Base-by-base conservation (phyloP, 345 rosid genomes). In the Eucalyptus shirleyi region DNA sequence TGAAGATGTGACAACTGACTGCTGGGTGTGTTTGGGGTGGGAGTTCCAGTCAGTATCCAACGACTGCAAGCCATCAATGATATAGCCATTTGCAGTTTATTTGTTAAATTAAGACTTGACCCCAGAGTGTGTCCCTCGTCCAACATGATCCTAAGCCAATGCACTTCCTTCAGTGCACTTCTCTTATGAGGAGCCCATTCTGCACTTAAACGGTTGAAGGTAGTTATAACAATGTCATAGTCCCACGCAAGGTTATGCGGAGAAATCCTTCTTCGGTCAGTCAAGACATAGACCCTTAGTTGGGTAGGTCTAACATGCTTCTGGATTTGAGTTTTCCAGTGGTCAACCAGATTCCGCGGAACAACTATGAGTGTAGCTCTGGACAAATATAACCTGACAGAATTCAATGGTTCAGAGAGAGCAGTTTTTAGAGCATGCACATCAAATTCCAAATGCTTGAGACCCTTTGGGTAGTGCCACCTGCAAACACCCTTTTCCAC, bases 71-170 rank as follows among this genome's bases (percentile, higher is more conserved):
- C 97, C 30, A 88, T 91, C 93, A 97, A 91, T 86, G 99, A 97
- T 93, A 97, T 92, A 89, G 98, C 98, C 99, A 98, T 95, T 91
- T 98, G 99, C 91, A 98, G 93, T 90, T 97, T 98, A 91, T 97
- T 98, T 87, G 99, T 97, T 96, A 97, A 92, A 93, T 89, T 95
- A 88, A 98, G 93, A 93, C 99, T 97, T 88, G 98, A 96, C 88
- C 99, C 99, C 90, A 98, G 98, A 89, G 99, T 98, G 93, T 98
- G 99, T 88, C 99, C 99, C 93, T 98, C 99, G 91, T 98, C 99
- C 93, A 98, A 89, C 86, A 98, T 95, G 92, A 97, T 91, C 93
- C 99, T 95, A 87, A 95, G 97, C 99, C 99, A 98, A 94, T 98
- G 99, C 87, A 98, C 98, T 91, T 97, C 96, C 95, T 93, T 94